Percentiles rank a stretch among this genome's conserved stretches.
Evolutionary conservation across 352 stramenopile genomes (phyloP).

Genomic region (Blastocystis sp.): DNA sequence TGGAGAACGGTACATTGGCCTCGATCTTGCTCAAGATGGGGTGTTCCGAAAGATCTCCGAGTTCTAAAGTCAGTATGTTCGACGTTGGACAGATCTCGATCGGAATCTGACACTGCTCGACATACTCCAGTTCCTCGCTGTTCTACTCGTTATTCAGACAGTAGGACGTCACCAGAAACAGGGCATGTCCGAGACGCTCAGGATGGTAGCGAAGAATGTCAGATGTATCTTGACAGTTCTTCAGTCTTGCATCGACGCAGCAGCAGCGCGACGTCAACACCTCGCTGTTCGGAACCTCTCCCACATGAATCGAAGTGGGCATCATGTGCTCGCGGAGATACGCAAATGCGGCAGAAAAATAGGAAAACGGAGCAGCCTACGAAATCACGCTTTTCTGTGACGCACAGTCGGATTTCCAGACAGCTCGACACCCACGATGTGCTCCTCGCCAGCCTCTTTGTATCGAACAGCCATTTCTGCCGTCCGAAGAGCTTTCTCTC

Average conservation of each 20-base stretch:
- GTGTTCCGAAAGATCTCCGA: background rate
- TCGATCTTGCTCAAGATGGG: background rate
- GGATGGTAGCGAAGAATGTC: conserved; percentile 12
- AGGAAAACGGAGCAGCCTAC: conserved; percentile 5
- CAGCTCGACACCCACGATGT: background rate
- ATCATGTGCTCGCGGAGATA: background rate
- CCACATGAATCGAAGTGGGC: background rate
- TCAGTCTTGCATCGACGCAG: background rate
- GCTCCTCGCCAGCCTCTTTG: background rate
- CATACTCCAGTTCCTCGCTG: background rate
- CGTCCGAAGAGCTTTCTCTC: background rate
- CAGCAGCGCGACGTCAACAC: background rate
- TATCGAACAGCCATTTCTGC: conserved; percentile 17
- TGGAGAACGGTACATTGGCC: background rate
- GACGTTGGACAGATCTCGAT: conserved; percentile 43
- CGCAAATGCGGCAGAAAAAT: background rate
- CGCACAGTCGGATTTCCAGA: conserved; percentile 7
- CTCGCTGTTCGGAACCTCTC: background rate
- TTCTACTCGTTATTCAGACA: background rate
- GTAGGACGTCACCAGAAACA: background rate
- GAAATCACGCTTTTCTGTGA: background rate
- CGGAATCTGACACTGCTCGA: background rate
- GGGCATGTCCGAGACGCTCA: conserved; percentile 2
- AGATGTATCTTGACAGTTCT: background rate
- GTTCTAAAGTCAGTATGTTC: conserved; percentile 8